Conservation (phyloP, 2,329 filamentous ascomycete species). For the Sclerotinia sclerotiorum region DNA sequence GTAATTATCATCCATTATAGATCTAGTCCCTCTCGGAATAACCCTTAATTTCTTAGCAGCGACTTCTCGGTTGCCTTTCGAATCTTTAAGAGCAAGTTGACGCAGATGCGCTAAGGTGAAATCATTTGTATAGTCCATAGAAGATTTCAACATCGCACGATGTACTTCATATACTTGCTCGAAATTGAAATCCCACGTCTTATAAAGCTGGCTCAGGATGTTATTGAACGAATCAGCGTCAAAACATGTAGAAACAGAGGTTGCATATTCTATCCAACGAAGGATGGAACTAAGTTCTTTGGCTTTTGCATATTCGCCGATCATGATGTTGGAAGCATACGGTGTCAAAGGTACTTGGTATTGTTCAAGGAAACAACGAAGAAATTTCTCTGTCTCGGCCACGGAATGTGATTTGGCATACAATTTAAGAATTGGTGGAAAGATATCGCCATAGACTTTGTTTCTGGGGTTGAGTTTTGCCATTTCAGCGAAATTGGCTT, state of each 20-base stretch:
- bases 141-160: conserved; percentile 23
- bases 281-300: conserved; percentile 36
- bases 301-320: conserved; percentile 34
- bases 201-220: conserved; percentile 35
- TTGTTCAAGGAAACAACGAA: conserved; percentile 31
- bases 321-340: conserved; percentile 34
- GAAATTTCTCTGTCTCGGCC: conserved; percentile 36
- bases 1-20: conserved; percentile 19
- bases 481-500: conserved; percentile 35
- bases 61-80: conserved; percentile 11
- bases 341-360: conserved; percentile 31
- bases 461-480: conserved; percentile 23
- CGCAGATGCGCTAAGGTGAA: conserved; percentile 32
- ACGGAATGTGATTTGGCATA: conserved; percentile 36
- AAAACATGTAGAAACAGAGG: conserved; percentile 26
- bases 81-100: conserved; percentile 26
- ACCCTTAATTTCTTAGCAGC: conserved; percentile 17
- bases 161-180: conserved; percentile 32
- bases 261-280: conserved; percentile 37
- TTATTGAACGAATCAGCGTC: conserved; percentile 36
- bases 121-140: conserved; percentile 20
- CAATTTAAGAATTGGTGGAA: conserved; percentile 38
- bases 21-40: neutral
- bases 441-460: conserved; percentile 29
- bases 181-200: conserved; percentile 33